These are phyloP conservation scores for Rhizophora apiculata DNA, from an alignment of 345 rosid genomes.

Conservation along the genomic window DNA sequence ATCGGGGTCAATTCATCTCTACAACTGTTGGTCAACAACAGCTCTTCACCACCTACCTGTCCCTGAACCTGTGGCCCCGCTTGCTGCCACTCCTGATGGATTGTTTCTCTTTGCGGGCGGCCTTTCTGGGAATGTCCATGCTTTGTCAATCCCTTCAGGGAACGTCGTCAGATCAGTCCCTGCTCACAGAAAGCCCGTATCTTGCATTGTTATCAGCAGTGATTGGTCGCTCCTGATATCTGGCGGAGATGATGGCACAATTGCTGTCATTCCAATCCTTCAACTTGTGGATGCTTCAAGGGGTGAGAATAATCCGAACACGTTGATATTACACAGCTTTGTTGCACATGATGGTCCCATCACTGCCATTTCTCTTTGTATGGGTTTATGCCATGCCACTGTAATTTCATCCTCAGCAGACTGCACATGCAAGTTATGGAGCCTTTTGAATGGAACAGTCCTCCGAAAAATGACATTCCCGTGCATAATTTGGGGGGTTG, in stretches of 20 bases:
- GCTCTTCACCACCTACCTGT: slow-evolving; percentile 38
- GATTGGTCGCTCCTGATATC: slow-evolving; percentile 46
- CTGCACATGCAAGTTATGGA: slow-evolving; percentile 39
- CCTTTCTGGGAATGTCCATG: slow-evolving; percentile 32
- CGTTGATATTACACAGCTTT: slow-evolving; percentile 19
- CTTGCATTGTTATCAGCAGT: slow-evolving; percentile 33
- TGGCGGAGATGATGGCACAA: slow-evolving; percentile 42
- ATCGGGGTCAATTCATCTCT: slow-evolving; percentile 40
- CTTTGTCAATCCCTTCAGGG: slow-evolving; percentile 36
- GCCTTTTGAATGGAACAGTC: slow-evolving; percentile 22
- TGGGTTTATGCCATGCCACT: slow-evolving; percentile 14
- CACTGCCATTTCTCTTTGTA: slow-evolving; percentile 21
- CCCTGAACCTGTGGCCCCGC: slow-evolving; percentile 50
- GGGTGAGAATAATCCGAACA: not conserved
- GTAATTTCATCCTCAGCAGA: slow-evolving; percentile 41
- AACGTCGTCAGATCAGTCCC: slow-evolving; percentile 28
- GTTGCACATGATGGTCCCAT: slow-evolving; percentile 41
- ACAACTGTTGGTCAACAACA: slow-evolving; percentile 44
- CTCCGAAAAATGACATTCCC: slow-evolving; percentile 33
- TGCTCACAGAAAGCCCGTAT: slow-evolving; percentile 39
- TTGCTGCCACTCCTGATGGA: slow-evolving; percentile 37
- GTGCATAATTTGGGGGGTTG: slow-evolving; percentile 27
- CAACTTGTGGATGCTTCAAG: slow-evolving; percentile 23
- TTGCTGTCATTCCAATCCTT: slow-evolving; percentile 31
- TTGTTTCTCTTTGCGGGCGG: slow-evolving; percentile 42